Evolutionary conservation across 139 green algal genomes (phyloP), one percentile per base, ranked within the genome.

Genomic region (Gonium pectorale): DNA sequence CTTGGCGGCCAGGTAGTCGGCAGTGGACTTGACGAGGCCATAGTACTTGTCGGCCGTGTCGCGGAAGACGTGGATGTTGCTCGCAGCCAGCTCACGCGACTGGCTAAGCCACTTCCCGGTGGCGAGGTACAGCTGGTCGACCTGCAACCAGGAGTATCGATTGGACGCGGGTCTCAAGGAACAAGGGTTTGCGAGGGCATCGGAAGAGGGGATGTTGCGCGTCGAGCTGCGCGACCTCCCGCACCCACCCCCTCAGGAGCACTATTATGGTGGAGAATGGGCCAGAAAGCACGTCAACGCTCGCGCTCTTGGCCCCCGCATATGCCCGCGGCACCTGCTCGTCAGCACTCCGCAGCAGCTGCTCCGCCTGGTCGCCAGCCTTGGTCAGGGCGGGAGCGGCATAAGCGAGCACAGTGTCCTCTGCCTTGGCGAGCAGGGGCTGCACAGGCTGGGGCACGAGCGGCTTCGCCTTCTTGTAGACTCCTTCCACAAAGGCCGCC

Each of bases 311-410:
- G n/a, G n/a, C n/a, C n/a, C n/a, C n/a, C n/a, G n/a, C n/a, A n/a
- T n/a, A n/a, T n/a, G n/a, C n/a, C n/a, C n/a, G n/a, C n/a, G n/a
- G 60, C 8, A 85, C 79, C 79, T 77, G 27, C 35, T 74, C 79
- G 31, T 85, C 79, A 3, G 79, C 33, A 26, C 24, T 44, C 2
- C 41, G 37, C 4, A 85, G 64, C 24, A 85, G 49, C 33, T 77
- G 67, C 64, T 85, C 79, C 2, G 64, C 79, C 21, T 38, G 22
- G 49, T 85, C 79, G 1, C 35, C 43, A 0, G 64, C 79, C 40
- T 54, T 59, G 26, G 64, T 44, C 3, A 56, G 35, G 19, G 43
- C 35, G 0, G 79, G 79, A 8, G 79, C 46, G 5, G 79, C 64
- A 22, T 85, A 85, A 1, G 79, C 51, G 0, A 51, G 35, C 2